A percentile compares a stretch with the other conserved stretches of the same genome.
Evolutionary conservation across 768 basidiomycete species (phyloP).

Genomic region (Phlegmacium glaucopus): DNA sequence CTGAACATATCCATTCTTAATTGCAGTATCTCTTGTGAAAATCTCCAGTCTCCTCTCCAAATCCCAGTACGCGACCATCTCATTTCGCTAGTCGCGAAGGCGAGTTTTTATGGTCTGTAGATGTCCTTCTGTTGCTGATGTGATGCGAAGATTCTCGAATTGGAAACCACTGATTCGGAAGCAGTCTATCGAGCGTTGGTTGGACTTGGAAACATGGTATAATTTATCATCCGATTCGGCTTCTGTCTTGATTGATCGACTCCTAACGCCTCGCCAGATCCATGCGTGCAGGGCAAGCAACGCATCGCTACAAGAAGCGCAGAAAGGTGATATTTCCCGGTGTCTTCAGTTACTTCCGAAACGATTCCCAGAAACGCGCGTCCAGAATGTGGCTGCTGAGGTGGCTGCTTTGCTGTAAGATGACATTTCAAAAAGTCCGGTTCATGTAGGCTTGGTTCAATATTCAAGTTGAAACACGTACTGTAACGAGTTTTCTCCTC

Average conservation of each 20-base stretch:
- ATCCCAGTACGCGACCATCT: conserved; percentile 37
- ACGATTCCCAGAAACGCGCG: conserved; percentile 56
- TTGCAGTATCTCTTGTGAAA: conserved; percentile 63
- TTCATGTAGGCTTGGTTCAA: neutral
- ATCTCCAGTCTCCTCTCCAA: conserved; percentile 40
- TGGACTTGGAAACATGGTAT: conserved; percentile 70
- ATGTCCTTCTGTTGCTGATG: neutral
- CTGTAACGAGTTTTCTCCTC: neutral
- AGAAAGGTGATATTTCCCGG: conserved; percentile 37
- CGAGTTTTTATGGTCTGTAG: conserved; percentile 1
- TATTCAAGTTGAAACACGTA: neutral
- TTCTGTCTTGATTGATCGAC: neutral
- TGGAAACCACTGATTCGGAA: conserved; percentile 59
- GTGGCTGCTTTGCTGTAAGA: conserved; percentile 39
- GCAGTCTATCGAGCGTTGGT: conserved; percentile 69
- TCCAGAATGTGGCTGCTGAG: conserved; percentile 48
- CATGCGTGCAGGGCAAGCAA: conserved; percentile 27
- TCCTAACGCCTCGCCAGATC: conserved; percentile 44
- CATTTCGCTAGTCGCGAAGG: conserved; percentile 34
- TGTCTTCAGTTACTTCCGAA: conserved; percentile 36
- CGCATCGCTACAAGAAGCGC: conserved; percentile 33
- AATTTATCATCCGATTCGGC: conserved; percentile 13
- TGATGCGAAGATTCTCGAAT: conserved; percentile 39
- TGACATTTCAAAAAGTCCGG: neutral
- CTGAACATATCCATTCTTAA: conserved; percentile 4